Conservation (phyloP, 169 alveolate genomes). For the Plasmodium coatneyi region DNA sequence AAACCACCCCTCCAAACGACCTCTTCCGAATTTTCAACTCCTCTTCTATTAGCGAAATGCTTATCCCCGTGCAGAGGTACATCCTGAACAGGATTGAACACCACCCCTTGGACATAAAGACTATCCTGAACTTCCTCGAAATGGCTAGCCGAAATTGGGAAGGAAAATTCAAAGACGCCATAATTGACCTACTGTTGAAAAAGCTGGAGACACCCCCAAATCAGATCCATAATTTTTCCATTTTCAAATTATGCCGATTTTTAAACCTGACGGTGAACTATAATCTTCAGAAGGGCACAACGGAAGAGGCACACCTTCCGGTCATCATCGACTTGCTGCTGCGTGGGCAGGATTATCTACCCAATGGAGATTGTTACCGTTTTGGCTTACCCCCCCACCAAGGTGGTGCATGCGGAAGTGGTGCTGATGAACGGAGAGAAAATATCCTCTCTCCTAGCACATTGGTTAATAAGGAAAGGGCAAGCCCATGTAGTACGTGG, state of each 20-base stretch:
- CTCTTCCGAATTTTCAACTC: neutral
- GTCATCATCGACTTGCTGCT: neutral
- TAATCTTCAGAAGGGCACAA: neutral
- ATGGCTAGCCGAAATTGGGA: neutral
- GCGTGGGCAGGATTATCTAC: conserved; percentile 9
- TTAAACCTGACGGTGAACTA: conserved; percentile 26
- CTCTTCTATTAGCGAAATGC: neutral
- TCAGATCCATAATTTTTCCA: conserved; percentile 14
- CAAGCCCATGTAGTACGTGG: conserved; percentile 14
- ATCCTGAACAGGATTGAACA: neutral
- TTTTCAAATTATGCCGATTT: conserved; percentile 41
- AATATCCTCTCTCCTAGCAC: neutral
- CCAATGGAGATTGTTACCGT: neutral
- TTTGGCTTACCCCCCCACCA: neutral
- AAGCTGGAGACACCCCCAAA: neutral
- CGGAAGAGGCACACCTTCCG: neutral
- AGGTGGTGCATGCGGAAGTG: neutral
- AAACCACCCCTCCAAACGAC: neutral
- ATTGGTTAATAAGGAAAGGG: neutral
- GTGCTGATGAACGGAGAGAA: neutral
- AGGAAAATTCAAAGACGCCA: neutral
- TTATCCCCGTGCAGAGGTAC: neutral
- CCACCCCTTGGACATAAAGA: neutral
- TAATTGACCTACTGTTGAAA: neutral
- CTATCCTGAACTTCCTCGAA: neutral